Base-by-base conservation (phyloP, 208 protist genomes). In the Trichomonas vaginalis region DNA sequence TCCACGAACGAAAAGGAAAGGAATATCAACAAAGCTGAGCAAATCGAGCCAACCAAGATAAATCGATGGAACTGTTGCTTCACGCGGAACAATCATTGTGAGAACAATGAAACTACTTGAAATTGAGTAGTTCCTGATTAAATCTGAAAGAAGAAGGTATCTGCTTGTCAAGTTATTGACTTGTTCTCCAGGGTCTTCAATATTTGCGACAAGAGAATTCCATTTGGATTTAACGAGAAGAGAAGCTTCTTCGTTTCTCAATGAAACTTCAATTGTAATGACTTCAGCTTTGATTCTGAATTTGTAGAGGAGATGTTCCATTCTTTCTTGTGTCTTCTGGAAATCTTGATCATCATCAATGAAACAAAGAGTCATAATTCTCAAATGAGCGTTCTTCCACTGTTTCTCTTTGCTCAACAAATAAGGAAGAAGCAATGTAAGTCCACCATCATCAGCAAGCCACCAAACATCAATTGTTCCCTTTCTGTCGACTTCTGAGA, bases 361-460 rank as follows among this genome's bases (percentile, higher is more conserved):
- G 17, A 45, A n/a, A 4, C 14, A 32, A 9, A 88, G 8, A 48
- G 35, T 88, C 17, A 88, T 88, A 14, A 88, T 40, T 47, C 82
- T 45, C 27, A 88, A 42, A 9, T 88, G 23, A 10, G 40, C 23
- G 32, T 88, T 88, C 40, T 56, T 95, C 92, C 42, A 95, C 17
- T 48, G 17, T 40, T 86, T 42, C n/a, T 95, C 17, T 96, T 97
- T 39, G 46, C 35, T 47, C 15, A 96, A 40, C 21, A 96, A 56
- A 51, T 96, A 96, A 37, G 37, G 35, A 49, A 96, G 51, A 10
- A 96, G 32, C 8, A 96, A 40, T 27, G 95, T 96, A 37, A 96
- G 70, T n/a, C 95, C 95, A n/a, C 95, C 95, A 79, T 96, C 95
- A 88, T 96, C 95, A 88, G 15, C 42, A 27, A 96, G n/a, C 95